Evolutionary conservation across 352 stramenopile species (phyloP), one percentile per base, ranked within the genome.

Genomic region (Phytophthora brassicae): DNA sequence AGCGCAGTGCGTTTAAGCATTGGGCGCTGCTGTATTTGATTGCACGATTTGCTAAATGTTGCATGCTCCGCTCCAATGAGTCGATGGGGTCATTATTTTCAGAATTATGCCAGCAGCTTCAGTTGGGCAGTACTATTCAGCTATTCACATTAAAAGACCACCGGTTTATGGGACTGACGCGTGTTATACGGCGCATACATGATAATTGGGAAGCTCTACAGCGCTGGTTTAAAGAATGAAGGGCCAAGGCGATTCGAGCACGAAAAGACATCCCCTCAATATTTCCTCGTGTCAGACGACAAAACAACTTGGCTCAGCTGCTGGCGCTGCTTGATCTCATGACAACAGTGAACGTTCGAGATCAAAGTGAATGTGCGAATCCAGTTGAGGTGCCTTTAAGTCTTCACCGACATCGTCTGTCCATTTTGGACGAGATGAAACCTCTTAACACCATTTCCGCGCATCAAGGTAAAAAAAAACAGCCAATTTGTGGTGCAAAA

Each of bases 161-260:
- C n/a, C 46, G 29, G 6, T 54, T 54, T 12, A 26, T 54, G 46
- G 46, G 46, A 16, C 46, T 54, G 3, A 43, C 46, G 11, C 28
- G 46, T 9, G 46, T 54, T 28, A 43, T 54, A 14, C 14, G 46
- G 19, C 17, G 17, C 16, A 48, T 48, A 29, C n/a, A n/a, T 13
- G n/a, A 29, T 7, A 23, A 29, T n/a, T 48, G 41, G 41, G 41
- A 26, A 17, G 17, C 41, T 13, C 20, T 48, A 9, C 17, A 29
- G 20, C n/a, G 6, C 6, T 48, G 41, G 41, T 48, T 29, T 28
- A 20, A 48, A 28, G 41, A 23, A 20, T 6, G 41, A 29, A 4
- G 16, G 6, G 41, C 12, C 12, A 26, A 48, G 14, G 41, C 41
- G 6, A 23, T 23, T 29, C 41, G 46, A 12, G 46, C 26, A 4